Evolutionary conservation across 331 rosid genomes (phyloP).

Genomic region (Quercus tomentella): DNA sequence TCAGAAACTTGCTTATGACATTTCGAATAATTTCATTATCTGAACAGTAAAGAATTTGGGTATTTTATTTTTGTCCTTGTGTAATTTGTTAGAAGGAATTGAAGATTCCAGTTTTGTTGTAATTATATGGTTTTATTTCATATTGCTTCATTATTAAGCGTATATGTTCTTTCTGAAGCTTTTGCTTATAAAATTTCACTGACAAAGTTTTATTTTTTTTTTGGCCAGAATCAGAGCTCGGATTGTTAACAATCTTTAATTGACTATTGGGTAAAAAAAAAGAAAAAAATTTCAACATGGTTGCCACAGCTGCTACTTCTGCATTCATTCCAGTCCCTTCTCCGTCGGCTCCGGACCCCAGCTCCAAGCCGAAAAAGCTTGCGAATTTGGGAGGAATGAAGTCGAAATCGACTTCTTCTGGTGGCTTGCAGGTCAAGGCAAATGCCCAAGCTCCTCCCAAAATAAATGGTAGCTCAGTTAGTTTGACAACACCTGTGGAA

Average conservation of each 20-base stretch:
- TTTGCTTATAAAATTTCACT: neutral
- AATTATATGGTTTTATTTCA: neutral
- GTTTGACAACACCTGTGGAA: conserved; percentile 42
- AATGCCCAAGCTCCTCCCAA: conserved; percentile 88
- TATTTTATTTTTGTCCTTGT: neutral
- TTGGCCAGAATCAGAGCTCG: neutral
- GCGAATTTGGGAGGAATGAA: conserved; percentile 51
- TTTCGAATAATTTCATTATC: neutral
- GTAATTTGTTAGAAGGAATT: neutral
- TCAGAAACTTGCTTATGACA: neutral
- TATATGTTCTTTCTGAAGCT: neutral
- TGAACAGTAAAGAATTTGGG: neutral
- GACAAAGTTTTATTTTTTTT: neutral
- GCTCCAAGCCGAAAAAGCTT: conserved; percentile 39
- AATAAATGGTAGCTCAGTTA: conserved; percentile 63
- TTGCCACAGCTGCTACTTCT: conserved; percentile 74
- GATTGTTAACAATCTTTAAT: conserved; percentile 16
- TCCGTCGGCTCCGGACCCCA: conserved; percentile 39
- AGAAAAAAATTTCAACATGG: conserved; percentile 49
- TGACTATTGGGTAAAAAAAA: conserved; percentile 17
- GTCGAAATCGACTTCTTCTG: conserved; percentile 48
- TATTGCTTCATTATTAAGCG: too few species aligned
- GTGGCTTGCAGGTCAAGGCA: conserved; percentile 74
- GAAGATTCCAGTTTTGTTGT: neutral
- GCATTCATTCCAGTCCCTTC: conserved; percentile 67